Base-by-base conservation (phyloP, 331 rosid species). In the Malus hybrid region DNA sequence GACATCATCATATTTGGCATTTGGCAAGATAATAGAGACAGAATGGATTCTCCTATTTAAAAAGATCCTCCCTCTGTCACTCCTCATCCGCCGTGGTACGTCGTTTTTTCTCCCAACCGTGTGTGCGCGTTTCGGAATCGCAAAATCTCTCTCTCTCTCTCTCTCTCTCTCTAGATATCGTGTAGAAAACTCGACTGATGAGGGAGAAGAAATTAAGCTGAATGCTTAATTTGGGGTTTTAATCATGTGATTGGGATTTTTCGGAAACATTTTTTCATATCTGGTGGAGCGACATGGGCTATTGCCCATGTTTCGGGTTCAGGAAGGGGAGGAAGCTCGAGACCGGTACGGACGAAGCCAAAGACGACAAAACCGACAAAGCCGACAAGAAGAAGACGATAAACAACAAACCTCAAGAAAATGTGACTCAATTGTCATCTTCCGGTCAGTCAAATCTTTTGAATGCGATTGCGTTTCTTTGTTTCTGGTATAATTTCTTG, bases 221-320 rank as follows among this genome's bases (percentile, higher is more conserved):
- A 64, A 19, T 64, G 69, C 69, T 64, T 64, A 29, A 31, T 64
- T 32, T 62, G n/a, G 67, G 18, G 14, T 64, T 32, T 62, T 62
- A 20, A 18, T 7, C 7, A 28, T 7, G 27, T 62, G 29, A 14
- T 64, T 18, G 7, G 24, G 31, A 32, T 76, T 55, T 54, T 42
- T 31, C 4, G 15, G 6, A 52, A 32, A 54, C 32, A 36, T 34
- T 44, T 36, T 72, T 39, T 39, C 55, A 5, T 13, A 14, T 63
- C 22, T 7, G 22, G 28, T 56, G 69, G 54, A 48, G 72, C 33
- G 2, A 18, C 50, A 86, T 86, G 90, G 77, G 83, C 65, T 72
- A 59, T 60, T 84, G 85, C 73, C 82, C 72, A 9, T 89, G 90
- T 77, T 84, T 89, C 56, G 82, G 89, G 64, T 32, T n/a, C 74